Evolutionary conservation across 2,329 filamentous ascomycete genomes (phyloP).

Genomic region (Ceratocystis variospora): DNA sequence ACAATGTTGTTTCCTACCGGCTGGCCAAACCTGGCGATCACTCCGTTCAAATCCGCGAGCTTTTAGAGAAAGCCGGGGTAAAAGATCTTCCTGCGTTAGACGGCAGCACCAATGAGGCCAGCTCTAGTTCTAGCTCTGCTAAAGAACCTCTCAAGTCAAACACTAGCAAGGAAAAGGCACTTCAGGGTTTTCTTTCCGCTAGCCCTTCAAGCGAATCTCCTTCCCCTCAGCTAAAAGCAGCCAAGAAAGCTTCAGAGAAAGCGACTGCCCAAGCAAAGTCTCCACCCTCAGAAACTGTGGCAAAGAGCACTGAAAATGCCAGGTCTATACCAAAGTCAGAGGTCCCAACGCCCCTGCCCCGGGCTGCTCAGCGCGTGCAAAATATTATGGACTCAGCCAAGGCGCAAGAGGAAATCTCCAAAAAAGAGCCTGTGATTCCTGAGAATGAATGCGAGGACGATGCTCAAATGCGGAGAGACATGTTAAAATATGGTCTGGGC

Average conservation of each 20-base stretch:
- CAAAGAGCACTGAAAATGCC: slow-evolving; percentile 29
- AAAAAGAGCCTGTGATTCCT: slow-evolving; percentile 43
- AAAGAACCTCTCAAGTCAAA: slow-evolving; percentile 9
- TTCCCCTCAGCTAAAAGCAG: slow-evolving; percentile 36
- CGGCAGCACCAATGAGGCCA: background rate
- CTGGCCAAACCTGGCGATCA: slow-evolving; percentile 53
- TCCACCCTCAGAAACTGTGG: slow-evolving; percentile 48
- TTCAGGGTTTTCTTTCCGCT: slow-evolving; percentile 31
- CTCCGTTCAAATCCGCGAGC: slow-evolving; percentile 54
- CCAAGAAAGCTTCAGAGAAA: slow-evolving; percentile 25
- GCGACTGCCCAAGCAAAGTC: slow-evolving; percentile 33
- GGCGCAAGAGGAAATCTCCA: slow-evolving; percentile 37
- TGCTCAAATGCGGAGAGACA: slow-evolving; percentile 64
- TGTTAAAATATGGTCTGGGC: slow-evolving; percentile 78
- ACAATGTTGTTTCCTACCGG: slow-evolving; percentile 60
- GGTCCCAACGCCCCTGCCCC: slow-evolving; percentile 19
- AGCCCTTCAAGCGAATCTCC: background rate
- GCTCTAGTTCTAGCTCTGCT: background rate
- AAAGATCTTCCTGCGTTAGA: slow-evolving; percentile 23
- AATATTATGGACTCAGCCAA: slow-evolving; percentile 44
- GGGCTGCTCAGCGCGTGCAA: slow-evolving; percentile 37
- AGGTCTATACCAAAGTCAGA: background rate
- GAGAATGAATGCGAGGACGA: slow-evolving; percentile 69
- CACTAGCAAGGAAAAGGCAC: slow-evolving; percentile 40
- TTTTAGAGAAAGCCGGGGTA: slow-evolving; percentile 64